Percentiles rank a stretch among this genome's conserved stretches.
Conservation (phyloP, 176 grass and related monocot species). For the Eragrostis curvula region DNA sequence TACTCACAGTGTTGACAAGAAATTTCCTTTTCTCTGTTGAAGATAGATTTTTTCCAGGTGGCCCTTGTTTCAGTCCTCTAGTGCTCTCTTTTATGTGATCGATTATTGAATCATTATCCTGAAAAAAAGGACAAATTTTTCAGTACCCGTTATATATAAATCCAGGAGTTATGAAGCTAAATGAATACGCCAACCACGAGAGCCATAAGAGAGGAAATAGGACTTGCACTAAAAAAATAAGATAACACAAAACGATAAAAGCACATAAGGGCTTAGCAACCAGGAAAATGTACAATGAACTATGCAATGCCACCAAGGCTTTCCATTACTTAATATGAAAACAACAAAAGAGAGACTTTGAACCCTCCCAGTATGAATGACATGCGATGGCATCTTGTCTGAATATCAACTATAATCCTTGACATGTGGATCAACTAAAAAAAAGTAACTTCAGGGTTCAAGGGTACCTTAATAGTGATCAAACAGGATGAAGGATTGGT, state of each 20-base stretch:
- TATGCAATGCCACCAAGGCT: no score
- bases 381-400: neutral
- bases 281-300: neutral
- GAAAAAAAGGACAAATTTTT: slow-evolving; percentile 10
- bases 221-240: neutral
- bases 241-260: neutral
- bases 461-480: neutral
- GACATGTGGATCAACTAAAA: neutral
- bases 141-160: neutral
- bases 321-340: no score
- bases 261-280: neutral
- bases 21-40: slow-evolving; percentile 76
- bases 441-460: neutral
- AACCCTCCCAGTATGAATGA: neutral
- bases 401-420: neutral
- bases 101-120: slow-evolving; percentile 36
- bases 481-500: neutral
- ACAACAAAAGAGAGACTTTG: no score
- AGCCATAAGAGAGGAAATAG: neutral
- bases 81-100: slow-evolving; percentile 50
- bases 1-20: slow-evolving; percentile 67
- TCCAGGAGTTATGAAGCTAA: neutral
- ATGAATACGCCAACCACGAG: neutral
- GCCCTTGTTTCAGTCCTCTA: slow-evolving; percentile 42
- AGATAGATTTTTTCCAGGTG: slow-evolving; percentile 58